phyloP scores from a whole-genome alignment of 2,329 filamentous ascomycete genomes.

The Blastomyces percursus region DNA sequence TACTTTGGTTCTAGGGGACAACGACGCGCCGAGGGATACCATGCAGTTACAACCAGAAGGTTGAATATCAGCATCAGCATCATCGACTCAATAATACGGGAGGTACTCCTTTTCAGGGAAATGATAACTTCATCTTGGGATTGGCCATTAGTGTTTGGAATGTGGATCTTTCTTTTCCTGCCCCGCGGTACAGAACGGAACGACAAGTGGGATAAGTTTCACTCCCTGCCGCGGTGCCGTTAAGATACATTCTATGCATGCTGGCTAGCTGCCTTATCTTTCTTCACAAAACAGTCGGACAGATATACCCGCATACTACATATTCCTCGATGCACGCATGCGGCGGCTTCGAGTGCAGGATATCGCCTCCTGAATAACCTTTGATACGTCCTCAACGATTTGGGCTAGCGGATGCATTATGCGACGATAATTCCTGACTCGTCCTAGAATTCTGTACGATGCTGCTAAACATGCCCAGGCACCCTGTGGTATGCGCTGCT shows the following conservation, averaged over 20 bases:
- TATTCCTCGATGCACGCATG: not conserved
- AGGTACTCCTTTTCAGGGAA: not conserved
- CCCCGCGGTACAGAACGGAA: not conserved
- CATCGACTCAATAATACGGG: not conserved
- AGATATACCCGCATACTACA: not conserved
- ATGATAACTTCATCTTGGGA: not conserved
- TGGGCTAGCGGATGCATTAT: not conserved
- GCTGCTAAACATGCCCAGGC: not conserved
- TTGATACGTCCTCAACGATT: not conserved
- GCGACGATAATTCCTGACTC: not conserved
- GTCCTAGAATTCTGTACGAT: not conserved
- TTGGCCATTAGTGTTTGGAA: not conserved
- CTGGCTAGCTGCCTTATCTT: not conserved
- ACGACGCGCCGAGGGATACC: not conserved
- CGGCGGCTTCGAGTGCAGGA: not conserved
- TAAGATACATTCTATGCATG: not conserved
- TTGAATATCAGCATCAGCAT: not conserved
- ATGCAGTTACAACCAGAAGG: not conserved
- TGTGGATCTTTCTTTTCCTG: not conserved
- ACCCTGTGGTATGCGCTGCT: not conserved
- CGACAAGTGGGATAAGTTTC: too few species aligned
- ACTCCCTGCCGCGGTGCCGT: not conserved
- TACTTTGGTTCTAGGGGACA: constrained; percentile 20
- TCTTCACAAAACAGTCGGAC: not conserved
- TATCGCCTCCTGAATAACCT: not conserved